A percentile compares a stretch with the other conserved stretches of the same genome.
Evolutionary conservation across 2,329 filamentous ascomycete genomes (phyloP).

Genomic region (Fusarium anthophilum): DNA sequence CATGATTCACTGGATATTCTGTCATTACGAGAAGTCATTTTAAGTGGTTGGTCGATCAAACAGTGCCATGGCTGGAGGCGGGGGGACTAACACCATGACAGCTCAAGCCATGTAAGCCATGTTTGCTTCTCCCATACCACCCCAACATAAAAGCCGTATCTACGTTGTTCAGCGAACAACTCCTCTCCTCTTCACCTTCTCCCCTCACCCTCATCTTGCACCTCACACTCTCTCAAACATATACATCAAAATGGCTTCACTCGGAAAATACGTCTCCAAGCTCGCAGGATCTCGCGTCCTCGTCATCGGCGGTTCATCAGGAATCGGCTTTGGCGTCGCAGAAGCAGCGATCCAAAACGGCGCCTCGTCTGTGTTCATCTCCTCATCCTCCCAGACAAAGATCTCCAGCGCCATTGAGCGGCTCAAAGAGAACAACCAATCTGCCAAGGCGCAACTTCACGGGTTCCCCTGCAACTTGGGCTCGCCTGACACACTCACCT

Average conservation of each 20-base stretch:
- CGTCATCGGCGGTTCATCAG: constrained; percentile 36
- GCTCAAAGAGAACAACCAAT: constrained; percentile 20
- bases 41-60: not conserved
- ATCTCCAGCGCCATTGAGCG: constrained; percentile 21
- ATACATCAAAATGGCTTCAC: constrained; percentile 14
- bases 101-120: constrained; percentile 15
- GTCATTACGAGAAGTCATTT: not conserved
- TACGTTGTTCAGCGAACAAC: not conserved
- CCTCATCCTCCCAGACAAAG: constrained; percentile 17
- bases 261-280: constrained; percentile 32
- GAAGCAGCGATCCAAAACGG: constrained; percentile 31
- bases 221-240: no score
- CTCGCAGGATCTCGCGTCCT: constrained; percentile 35
- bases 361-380: constrained; percentile 26
- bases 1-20: not conserved
- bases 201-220: not conserved
- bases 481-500: constrained; percentile 12
- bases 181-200: not conserved
- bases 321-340: constrained; percentile 36
- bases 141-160: constrained; percentile 11
- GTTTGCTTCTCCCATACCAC: constrained; percentile 1
- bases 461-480: constrained; percentile 31
- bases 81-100: not conserved
- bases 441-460: constrained; percentile 22
- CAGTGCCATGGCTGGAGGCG: not conserved